A percentile compares a stretch with the other conserved stretches of the same genome.
These are phyloP conservation scores for Amanita pallidorosea DNA, from an alignment of 768 basidiomycete genomes.

Conservation along the genomic window DNA sequence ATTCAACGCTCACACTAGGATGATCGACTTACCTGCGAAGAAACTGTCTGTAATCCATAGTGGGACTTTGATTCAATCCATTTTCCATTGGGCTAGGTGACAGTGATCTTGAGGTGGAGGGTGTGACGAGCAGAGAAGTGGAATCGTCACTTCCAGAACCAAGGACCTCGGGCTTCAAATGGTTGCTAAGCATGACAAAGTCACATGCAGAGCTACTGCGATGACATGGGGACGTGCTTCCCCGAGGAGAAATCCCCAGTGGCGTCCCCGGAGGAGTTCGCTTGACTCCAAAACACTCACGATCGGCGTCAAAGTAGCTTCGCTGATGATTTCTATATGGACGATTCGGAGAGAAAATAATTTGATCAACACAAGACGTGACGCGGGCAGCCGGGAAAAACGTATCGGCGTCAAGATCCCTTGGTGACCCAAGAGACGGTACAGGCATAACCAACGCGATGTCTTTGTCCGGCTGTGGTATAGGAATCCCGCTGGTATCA, in stretches of 20 bases:
- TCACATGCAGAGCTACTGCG: slow-evolving; percentile 2
- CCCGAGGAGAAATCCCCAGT: slow-evolving; percentile 13
- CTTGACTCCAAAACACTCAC: slow-evolving; percentile 20
- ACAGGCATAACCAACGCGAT: slow-evolving; percentile 2
- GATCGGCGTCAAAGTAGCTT: slow-evolving; percentile 39
- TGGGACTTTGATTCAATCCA: slow-evolving; percentile 15
- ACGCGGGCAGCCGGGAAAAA: slow-evolving; percentile 14
- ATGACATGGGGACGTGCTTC: slow-evolving; percentile 19
- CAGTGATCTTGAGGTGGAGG: slow-evolving; percentile 29
- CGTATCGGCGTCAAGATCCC: slow-evolving; percentile 28
- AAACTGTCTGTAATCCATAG: slow-evolving; percentile 47
- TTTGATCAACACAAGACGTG: slow-evolving; percentile 17
- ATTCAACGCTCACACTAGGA: not conserved
- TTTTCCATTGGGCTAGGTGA: slow-evolving; percentile 24
- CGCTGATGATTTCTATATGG: slow-evolving; percentile 42
- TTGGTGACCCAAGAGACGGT: slow-evolving; percentile 36
- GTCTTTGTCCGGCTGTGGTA: slow-evolving; percentile 16
- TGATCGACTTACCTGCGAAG: slow-evolving; percentile 42
- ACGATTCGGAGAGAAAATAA: slow-evolving; percentile 15
- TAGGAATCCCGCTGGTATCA: slow-evolving; percentile 22
- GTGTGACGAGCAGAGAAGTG: slow-evolving; percentile 37
- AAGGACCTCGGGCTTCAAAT: slow-evolving; percentile 11
- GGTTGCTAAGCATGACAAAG: slow-evolving; percentile 13
- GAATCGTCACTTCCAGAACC: slow-evolving; percentile 25
- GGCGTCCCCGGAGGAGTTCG: slow-evolving; percentile 39